These are phyloP conservation scores for Pseudopyrenochaeta lycopersici DNA, from an alignment of 2,329 filamentous ascomycete genomes.

Conservation along the genomic window DNA sequence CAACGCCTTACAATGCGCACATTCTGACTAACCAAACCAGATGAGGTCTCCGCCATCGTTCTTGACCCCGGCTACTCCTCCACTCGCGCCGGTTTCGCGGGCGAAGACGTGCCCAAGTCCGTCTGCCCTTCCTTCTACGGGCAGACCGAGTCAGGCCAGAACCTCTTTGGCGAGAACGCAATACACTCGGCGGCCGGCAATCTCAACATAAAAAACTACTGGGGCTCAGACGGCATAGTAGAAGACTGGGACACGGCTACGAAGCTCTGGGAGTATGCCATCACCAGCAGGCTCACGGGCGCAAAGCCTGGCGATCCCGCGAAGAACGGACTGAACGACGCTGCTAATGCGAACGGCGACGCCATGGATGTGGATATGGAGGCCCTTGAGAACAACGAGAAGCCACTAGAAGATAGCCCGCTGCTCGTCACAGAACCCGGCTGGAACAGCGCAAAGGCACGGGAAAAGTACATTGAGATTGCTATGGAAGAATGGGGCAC, in stretches of 20 bases:
- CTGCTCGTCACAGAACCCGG: conserved; percentile 92
- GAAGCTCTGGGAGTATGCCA: conserved; percentile 90
- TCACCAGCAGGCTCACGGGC: conserved; percentile 87
- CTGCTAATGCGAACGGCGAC: conserved; percentile 61
- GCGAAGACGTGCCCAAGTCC: conserved; percentile 96
- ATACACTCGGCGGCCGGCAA: conserved; percentile 78
- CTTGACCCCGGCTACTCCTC: conserved; percentile 93
- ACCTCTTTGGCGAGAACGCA: conserved; percentile 88
- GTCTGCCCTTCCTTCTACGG: conserved; percentile 93
- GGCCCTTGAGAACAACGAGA: conserved; percentile 69
- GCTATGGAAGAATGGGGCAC: conserved; percentile 97
- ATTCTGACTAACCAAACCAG: conserved; percentile 59
- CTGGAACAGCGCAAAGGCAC: conserved; percentile 87
- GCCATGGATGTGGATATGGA: conserved; percentile 65
- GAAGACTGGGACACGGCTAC: conserved; percentile 96
- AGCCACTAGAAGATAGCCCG: conserved; percentile 86
- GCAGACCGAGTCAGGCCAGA: conserved; percentile 58
- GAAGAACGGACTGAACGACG: conserved; percentile 82
- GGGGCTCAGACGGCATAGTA: conserved; percentile 86
- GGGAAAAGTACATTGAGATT: conserved; percentile 94
- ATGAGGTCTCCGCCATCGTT: conserved; percentile 96
- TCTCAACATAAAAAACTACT: conserved; percentile 90
- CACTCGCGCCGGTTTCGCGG: conserved; percentile 93
- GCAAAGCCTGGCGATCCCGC: conserved; percentile 73
- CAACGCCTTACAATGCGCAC: conserved; percentile 7